Evolutionary conservation across 2,329 filamentous ascomycete species (phyloP).

Genomic region (Sclerotinia sclerotiorum): DNA sequence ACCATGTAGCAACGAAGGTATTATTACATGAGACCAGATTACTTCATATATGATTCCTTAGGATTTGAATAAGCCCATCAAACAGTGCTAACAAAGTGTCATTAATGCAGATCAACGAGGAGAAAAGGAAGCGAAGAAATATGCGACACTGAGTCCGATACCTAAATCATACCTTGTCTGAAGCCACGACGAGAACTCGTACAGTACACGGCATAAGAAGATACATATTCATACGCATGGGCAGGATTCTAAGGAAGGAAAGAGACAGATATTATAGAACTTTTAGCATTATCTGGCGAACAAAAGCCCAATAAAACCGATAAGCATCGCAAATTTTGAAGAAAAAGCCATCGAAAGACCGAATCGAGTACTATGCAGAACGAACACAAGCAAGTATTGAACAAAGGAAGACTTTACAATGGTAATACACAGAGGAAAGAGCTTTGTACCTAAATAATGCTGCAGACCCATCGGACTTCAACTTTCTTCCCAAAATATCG

Average conservation of each 20-base stretch:
- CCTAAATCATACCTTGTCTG: neutral
- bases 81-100: neutral
- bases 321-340: neutral
- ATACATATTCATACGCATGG: neutral
- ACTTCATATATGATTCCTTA: no score
- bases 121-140: neutral
- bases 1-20: rapidly evolving
- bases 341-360: neutral
- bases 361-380: neutral
- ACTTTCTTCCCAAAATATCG: neutral
- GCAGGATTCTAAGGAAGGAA: no score
- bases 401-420: neutral
- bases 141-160: neutral
- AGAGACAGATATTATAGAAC: neutral
- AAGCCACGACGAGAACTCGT: neutral
- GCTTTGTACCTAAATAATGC: neutral
- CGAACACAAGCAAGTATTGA: neutral
- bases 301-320: neutral
- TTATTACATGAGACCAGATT: neutral
- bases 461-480: neutral
- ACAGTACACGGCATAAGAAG: neutral
- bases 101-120: rapidly evolving
- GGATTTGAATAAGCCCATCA: neutral
- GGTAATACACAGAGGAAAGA: neutral
- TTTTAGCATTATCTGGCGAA: neutral